A percentile compares a stretch with the other conserved stretches of the same genome.
phyloP scores from a whole-genome alignment of 805 yeast species.

The Saturnispora mendoncae region DNA sequence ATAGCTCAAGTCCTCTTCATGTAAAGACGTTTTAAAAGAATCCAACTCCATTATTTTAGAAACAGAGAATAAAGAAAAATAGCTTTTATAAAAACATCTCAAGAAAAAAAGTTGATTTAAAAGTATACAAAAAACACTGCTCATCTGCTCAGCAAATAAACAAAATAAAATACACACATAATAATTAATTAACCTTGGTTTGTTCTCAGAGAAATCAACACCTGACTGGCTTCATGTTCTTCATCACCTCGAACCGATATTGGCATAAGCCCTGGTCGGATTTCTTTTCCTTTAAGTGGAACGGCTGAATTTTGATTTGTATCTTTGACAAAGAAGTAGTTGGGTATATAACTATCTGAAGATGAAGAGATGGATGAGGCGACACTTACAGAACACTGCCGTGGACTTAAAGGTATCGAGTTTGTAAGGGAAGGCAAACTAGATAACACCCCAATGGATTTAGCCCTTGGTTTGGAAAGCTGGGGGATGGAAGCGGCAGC shows the following conservation, averaged over 20 bases:
- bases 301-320: neutral
- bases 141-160: neutral
- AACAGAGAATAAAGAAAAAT: neutral
- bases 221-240: conserved; percentile 9
- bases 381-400: neutral
- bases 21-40: conserved; percentile 27
- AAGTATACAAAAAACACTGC: neutral
- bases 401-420: neutral
- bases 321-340: conserved; percentile 1
- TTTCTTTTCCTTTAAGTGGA: neutral
- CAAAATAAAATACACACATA: neutral
- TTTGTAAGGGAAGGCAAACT: neutral
- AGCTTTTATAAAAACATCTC: neutral
- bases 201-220: conserved; percentile 4
- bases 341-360: neutral
- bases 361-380: neutral
- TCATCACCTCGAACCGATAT: conserved; percentile 1
- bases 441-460: neutral
- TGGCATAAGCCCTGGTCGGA: neutral
- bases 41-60: conserved; percentile 13
- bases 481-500: no score
- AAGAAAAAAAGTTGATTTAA: no score
- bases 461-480: neutral
- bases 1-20: conserved; percentile 1
- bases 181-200: neutral